These are phyloP conservation scores for Phlegmacium glaucopus DNA, from an alignment of 768 basidiomycete genomes.

Conservation along the genomic window DNA sequence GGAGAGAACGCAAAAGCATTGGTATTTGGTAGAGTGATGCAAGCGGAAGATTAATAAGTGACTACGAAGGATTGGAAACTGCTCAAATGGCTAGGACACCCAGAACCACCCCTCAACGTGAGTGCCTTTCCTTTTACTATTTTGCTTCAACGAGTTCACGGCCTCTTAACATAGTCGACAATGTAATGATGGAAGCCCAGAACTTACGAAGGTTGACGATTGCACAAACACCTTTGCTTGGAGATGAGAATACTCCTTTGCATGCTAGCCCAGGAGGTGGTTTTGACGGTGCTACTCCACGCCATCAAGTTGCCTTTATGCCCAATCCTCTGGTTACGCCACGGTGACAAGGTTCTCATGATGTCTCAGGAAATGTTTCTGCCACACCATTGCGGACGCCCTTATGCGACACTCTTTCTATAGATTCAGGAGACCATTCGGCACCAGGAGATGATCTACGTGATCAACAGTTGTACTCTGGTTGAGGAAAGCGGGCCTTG, in stretches of 20 bases:
- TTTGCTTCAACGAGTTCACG: no score
- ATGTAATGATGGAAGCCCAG: constrained; percentile 89
- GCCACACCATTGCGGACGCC: constrained; percentile 93
- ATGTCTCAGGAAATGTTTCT: constrained; percentile 48
- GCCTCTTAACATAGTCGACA: constrained; percentile 75
- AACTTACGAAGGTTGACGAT: constrained; percentile 94
- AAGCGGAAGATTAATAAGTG: constrained; percentile 82
- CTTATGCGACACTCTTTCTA: constrained; percentile 84
- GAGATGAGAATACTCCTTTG: constrained; percentile 96
- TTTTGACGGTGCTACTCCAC: constrained; percentile 94
- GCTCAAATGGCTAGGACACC: constrained; percentile 94
- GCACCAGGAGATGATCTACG: constrained; percentile 68
- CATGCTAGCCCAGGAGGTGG: constrained; percentile 71
- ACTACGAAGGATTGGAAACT: constrained; percentile 86
- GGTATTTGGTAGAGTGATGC: constrained; percentile 79
- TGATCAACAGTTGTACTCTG: constrained; percentile 60
- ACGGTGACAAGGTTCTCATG: constrained; percentile 42
- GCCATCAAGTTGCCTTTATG: constrained; percentile 84
- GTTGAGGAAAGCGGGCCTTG: constrained; percentile 71
- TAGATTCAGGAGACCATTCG: constrained; percentile 72
- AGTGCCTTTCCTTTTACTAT: constrained; percentile 28
- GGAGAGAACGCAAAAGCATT: constrained; percentile 86
- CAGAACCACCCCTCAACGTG: constrained; percentile 89
- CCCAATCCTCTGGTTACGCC: constrained; percentile 97
- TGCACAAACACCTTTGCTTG: constrained; percentile 89